Evolutionary conservation across 176 grass and related monocot species (phyloP), one percentile per base, ranked within the genome.

Genomic region (Bothriochloa decipiens): DNA sequence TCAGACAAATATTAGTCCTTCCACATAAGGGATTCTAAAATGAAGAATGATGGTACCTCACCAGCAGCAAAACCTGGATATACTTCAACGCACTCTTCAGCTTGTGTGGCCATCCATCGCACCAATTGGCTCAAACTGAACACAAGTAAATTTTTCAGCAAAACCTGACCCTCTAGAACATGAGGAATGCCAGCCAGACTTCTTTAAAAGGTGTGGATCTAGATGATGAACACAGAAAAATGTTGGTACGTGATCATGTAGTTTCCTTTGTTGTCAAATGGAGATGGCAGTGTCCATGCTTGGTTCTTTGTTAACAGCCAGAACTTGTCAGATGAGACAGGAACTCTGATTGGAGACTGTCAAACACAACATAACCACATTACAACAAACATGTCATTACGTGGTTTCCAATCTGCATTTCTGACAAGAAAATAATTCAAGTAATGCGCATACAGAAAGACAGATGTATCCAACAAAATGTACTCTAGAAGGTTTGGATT

Each of bases 31-130:
- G 69, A 28, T 72, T 81, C 41, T 87, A 27, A 43, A 70, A 69
- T 18, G 65, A 79, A 33, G 55, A 79, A 89, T 42, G 14, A 78
- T 63, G 70, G 47, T 88, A 98, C 96, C 96, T 98, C 96, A 90
- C 89, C 94, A 68, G 93, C 96, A 86, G 96, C 91, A 94, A 98
- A 98, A 87, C 96, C 93, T 85, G 96, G 89, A 92, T 98, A 98
- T 26, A 98, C 89, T 95, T 98, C 96, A 82, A 98, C 93, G 75
- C 93, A 79, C 79, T 98, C 96, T 85, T 95, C 93, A 67, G 96
- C 96, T 79, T 95, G 95, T 46, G 68, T 20, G 49, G 93, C 91
- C 91, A 98, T 92, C 96, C 96, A 98, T 75, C 89, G 72, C 75
- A 98, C 91, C 65, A 95, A 65, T 66, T 98, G 89, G 58, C 91